phyloP scores from a whole-genome alignment of 352 stramenopile genomes.

The Pythium insidiosum region DNA sequence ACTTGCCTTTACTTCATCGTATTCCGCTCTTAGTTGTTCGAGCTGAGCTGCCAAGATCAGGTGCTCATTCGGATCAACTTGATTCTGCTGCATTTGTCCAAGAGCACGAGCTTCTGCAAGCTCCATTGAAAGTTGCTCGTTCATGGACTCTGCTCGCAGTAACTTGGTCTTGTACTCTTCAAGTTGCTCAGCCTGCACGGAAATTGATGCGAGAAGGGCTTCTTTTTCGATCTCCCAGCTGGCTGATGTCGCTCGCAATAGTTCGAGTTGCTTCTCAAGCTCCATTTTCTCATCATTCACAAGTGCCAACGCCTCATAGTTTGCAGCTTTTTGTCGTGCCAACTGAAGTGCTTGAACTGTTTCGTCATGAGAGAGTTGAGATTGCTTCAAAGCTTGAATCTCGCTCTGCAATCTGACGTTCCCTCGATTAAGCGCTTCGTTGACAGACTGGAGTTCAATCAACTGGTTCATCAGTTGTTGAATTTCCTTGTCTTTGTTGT shows the following conservation, averaged over 20 bases:
- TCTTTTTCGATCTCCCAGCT: too few species aligned
- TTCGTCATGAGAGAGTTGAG: constrained; percentile 58
- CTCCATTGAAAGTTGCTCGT: too few species aligned
- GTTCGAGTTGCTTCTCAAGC: constrained; percentile 18
- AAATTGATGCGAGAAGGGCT: too few species aligned
- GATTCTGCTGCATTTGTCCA: too few species aligned
- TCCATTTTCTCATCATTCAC: constrained; percentile 48
- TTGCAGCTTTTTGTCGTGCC: constrained; percentile 46
- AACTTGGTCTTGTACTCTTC: too few species aligned
- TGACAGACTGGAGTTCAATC: constrained; percentile 25
- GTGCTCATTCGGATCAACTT: background rate
- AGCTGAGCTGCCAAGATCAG: constrained; percentile 17
- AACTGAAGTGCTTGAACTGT: constrained; percentile 68
- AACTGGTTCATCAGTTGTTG: constrained; percentile 31
- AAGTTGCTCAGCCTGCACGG: too few species aligned
- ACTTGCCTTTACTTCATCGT: constrained; percentile 16
- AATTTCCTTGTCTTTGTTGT: constrained; percentile 36
- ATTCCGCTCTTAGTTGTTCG: constrained; percentile 19
- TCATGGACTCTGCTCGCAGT: too few species aligned
- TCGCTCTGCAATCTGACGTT: constrained; percentile 22
- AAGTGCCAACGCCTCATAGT: constrained; percentile 44
- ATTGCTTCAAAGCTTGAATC: constrained; percentile 14
- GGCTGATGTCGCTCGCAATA: constrained; percentile 5
- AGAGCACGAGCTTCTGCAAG: too few species aligned
- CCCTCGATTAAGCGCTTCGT: constrained; percentile 17